These are phyloP conservation scores for Aspergillus panamensis DNA, from an alignment of 495 filamentous ascomycete species.

Conservation along the genomic window DNA sequence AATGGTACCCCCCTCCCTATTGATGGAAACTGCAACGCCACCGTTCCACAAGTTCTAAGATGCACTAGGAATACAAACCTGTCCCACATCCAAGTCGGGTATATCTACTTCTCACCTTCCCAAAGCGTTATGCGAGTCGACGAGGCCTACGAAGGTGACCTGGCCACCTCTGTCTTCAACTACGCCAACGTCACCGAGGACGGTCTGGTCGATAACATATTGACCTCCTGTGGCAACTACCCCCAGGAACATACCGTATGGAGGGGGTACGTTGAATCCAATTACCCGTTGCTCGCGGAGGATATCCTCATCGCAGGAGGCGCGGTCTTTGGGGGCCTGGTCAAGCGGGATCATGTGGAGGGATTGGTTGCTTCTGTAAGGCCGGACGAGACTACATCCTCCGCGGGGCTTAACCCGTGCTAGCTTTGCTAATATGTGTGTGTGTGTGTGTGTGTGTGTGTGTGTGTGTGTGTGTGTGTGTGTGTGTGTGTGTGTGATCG, in stretches of 20 bases:
- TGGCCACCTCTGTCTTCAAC: slow-evolving; percentile 31
- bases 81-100: slow-evolving; percentile 31
- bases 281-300: slow-evolving; percentile 22
- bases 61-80: slow-evolving; percentile 28
- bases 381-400: background rate
- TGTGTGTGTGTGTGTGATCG: too few species aligned
- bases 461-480: too few species aligned
- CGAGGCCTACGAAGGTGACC: slow-evolving; percentile 25
- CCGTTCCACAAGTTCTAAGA: slow-evolving; percentile 6
- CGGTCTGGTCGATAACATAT: slow-evolving; percentile 28
- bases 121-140: slow-evolving; percentile 23
- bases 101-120: slow-evolving; percentile 28
- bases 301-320: slow-evolving; percentile 22
- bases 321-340: slow-evolving; percentile 24
- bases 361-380: slow-evolving; percentile 21
- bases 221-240: slow-evolving; percentile 18
- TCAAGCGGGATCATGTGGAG: slow-evolving; percentile 15
- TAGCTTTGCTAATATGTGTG: slow-evolving; percentile 1
- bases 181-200: slow-evolving; percentile 28
- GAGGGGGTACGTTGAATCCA: slow-evolving; percentile 23
- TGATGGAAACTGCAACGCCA: background rate
- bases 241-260: slow-evolving; percentile 10
- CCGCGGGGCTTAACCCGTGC: background rate
- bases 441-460: too few species aligned
- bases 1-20: slow-evolving; percentile 20